Conservation (phyloP, 306 rosid species). For the Ormosia semicastrata region DNA sequence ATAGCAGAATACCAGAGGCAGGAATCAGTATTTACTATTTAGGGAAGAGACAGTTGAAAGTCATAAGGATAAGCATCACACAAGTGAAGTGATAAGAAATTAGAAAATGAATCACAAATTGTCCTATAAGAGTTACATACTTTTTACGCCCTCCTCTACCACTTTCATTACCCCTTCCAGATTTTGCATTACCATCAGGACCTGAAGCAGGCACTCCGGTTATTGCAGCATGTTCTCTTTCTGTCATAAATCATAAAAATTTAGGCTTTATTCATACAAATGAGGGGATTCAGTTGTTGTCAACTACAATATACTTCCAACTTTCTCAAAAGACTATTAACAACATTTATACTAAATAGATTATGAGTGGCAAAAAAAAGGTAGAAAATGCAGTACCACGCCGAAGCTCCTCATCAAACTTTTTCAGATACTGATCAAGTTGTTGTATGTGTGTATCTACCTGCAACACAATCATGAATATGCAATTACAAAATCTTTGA, state of each 20-base stretch:
- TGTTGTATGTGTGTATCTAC: constrained; percentile 93
- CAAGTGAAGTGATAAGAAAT: constrained; percentile 1
- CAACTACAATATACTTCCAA: neutral
- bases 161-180: constrained; percentile 65
- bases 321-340: neutral
- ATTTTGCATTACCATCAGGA: constrained; percentile 50
- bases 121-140: constrained; percentile 40
- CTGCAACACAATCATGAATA: constrained; percentile 48
- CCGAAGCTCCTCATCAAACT: constrained; percentile 76
- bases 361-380: constrained; percentile 8
- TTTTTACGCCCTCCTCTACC: constrained; percentile 89
- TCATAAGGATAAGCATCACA: neutral
- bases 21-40: neutral
- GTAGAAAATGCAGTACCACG: constrained; percentile 56
- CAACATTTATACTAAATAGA: neutral
- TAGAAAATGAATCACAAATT: constrained; percentile 1
- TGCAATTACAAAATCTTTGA: constrained; percentile 13
- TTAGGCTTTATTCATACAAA: neutral
- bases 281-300: neutral
- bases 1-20: neutral
- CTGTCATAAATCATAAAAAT: constrained; percentile 43
- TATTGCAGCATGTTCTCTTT: constrained; percentile 56
- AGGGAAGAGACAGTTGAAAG: neutral
- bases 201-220: constrained; percentile 58
- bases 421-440: constrained; percentile 93